Conservation (phyloP, 768 basidiomycete species). For the Leccinellum albellum region DNA sequence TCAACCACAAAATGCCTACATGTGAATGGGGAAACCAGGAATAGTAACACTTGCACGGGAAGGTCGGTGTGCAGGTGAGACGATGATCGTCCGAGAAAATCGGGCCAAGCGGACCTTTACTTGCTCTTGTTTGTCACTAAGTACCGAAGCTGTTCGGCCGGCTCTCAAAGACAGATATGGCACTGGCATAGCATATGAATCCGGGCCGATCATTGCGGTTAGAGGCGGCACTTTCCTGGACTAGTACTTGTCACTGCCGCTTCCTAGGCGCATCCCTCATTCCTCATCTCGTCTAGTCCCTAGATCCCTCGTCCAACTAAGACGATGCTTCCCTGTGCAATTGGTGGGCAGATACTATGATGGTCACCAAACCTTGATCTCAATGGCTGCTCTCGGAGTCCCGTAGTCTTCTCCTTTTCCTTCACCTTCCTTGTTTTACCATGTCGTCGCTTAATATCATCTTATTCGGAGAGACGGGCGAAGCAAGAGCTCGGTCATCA, state of each 20-base stretch:
- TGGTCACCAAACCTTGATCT: neutral
- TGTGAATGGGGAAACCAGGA: too few species aligned
- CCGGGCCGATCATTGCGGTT: too few species aligned
- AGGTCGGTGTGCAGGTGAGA: too few species aligned
- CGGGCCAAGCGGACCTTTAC: slow-evolving; percentile 10
- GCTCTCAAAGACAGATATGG: too few species aligned
- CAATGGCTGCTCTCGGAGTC: too few species aligned
- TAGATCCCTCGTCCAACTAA: neutral
- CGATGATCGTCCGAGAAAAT: neutral
- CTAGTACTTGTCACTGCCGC: too few species aligned
- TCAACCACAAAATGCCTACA: too few species aligned
- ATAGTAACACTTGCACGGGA: too few species aligned
- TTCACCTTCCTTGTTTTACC: neutral
- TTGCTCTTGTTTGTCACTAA: too few species aligned
- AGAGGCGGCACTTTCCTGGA: too few species aligned
- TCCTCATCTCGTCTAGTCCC: neutral
- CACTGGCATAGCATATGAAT: too few species aligned
- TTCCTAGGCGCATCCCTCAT: neutral
- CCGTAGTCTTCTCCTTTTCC: neutral
- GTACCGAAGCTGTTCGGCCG: too few species aligned
- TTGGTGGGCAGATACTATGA: neutral
- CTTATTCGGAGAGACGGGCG: slow-evolving; percentile 41
- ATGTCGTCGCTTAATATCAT: slow-evolving; percentile 35
- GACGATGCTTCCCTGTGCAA: neutral
- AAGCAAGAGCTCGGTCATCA: slow-evolving; percentile 31